phyloP scores from a whole-genome alignment of 1,284 basidiomycete genomes.

The Phellopilus nigrolimitatus region DNA sequence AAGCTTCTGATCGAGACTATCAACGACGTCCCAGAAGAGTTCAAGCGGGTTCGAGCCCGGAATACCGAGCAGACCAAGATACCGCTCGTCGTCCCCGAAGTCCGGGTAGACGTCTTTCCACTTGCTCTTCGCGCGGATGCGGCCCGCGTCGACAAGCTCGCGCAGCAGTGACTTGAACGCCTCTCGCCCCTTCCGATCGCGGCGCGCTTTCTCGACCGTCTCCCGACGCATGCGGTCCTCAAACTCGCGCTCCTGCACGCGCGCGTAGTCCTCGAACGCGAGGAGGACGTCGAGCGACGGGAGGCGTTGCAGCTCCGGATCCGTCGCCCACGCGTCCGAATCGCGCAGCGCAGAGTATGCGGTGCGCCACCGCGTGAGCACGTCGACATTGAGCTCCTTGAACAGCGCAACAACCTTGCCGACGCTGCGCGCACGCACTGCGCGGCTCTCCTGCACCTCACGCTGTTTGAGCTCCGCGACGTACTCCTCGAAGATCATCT shows the following conservation, averaged over 20 bases:
- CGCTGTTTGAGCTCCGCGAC: slow-evolving; percentile 76
- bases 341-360: slow-evolving; percentile 73
- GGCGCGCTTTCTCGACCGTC: slow-evolving; percentile 78
- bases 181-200: slow-evolving; percentile 83
- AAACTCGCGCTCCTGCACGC: slow-evolving; percentile 82
- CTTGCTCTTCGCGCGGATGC: slow-evolving; percentile 78
- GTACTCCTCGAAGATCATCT: slow-evolving; percentile 86
- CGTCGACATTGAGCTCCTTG: slow-evolving; percentile 80
- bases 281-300: slow-evolving; percentile 86
- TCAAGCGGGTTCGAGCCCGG: slow-evolving; percentile 93
- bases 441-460: slow-evolving; percentile 81
- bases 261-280: slow-evolving; percentile 89
- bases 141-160: slow-evolving; percentile 60
- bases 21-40: slow-evolving; percentile 93
- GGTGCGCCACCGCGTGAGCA: slow-evolving; percentile 83
- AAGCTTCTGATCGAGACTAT: slow-evolving; percentile 80
- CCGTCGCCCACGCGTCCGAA: slow-evolving; percentile 73
- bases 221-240: slow-evolving; percentile 76
- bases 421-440: slow-evolving; percentile 70
- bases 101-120: slow-evolving; percentile 87
- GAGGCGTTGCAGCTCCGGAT: slow-evolving; percentile 71
- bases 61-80: slow-evolving; percentile 81
- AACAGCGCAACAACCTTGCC: slow-evolving; percentile 75
- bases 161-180: slow-evolving; percentile 78
- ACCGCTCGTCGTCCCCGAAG: slow-evolving; percentile 77